Conservation (phyloP, 148 eudicot genomes). For the Dysphania ambrosioides region DNA sequence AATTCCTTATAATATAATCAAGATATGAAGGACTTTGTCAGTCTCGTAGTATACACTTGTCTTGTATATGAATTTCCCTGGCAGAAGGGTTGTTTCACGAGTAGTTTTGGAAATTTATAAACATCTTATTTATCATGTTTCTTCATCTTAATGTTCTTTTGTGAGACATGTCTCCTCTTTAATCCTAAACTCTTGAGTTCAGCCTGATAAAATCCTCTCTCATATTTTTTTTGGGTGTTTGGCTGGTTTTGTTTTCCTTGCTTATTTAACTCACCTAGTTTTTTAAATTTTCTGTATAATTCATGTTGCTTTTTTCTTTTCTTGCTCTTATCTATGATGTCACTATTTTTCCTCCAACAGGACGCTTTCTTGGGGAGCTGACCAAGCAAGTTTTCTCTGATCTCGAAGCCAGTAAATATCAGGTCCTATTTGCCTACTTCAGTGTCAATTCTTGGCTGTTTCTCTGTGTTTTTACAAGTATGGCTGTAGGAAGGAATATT, state of each 20-base stretch:
- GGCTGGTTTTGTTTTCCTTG: no score
- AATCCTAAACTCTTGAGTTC: no score
- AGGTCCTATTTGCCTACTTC: constrained; percentile 42
- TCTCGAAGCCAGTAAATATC: constrained; percentile 92
- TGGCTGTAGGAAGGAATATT: neutral
- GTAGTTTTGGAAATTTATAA: no score
- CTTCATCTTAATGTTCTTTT: neutral
- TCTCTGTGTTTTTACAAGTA: no score
- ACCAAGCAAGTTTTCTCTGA: constrained; percentile 94
- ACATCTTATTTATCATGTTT: no score
- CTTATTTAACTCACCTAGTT: neutral
- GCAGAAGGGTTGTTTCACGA: no score
- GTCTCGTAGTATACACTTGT: no score
- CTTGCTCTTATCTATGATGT: neutral
- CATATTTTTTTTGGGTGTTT: no score
- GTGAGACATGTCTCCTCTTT: neutral
- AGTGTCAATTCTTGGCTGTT: neutral
- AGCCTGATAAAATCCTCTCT: no score
- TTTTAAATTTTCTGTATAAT: neutral
- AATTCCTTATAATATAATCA: no score
- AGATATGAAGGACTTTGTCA: no score
- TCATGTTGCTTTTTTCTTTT: neutral
- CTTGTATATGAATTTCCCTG: no score
- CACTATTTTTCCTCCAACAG: constrained; percentile 37
- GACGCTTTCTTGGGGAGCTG: constrained; percentile 95